Evolutionary conservation across 1,284 basidiomycete species (phyloP).

Genomic region (Naganishia cerealis): DNA sequence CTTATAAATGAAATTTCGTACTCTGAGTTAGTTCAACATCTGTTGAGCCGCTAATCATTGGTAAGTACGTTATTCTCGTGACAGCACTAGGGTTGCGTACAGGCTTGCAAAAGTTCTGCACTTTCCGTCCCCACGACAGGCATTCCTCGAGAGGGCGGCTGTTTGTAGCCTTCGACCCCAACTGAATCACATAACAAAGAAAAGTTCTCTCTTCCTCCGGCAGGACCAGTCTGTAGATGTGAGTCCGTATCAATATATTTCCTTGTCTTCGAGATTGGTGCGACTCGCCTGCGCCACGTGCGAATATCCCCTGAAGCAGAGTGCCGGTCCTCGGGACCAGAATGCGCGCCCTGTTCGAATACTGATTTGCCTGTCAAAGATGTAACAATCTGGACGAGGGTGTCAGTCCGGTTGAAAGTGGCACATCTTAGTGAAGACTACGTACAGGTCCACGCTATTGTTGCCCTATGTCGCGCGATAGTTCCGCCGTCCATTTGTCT

Average conservation of each 20-base stretch:
- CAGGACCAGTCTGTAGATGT: constrained; percentile 48
- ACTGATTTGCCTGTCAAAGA: constrained; percentile 49
- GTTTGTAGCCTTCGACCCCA: constrained; percentile 23
- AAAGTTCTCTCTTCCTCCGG: constrained; percentile 49
- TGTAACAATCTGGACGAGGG: constrained; percentile 47
- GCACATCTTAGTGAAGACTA: neutral
- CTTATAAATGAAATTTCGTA: constrained; percentile 9
- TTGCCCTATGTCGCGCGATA: constrained; percentile 47
- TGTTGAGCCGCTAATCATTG: neutral
- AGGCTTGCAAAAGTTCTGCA: constrained; percentile 50
- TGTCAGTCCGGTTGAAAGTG: constrained; percentile 18
- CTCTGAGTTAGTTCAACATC: constrained; percentile 52
- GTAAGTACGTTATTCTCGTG: neutral
- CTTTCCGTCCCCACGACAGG: constrained; percentile 46
- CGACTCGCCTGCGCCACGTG: constrained; percentile 36
- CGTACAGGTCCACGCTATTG: constrained; percentile 53
- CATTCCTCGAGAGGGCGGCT: constrained; percentile 1
- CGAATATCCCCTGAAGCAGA: constrained; percentile 53
- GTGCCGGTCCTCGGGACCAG: constrained; percentile 52
- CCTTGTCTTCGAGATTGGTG: neutral
- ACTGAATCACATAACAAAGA: constrained; percentile 46
- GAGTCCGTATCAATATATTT: neutral
- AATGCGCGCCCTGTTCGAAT: constrained; percentile 52
- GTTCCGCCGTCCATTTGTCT: constrained; percentile 38
- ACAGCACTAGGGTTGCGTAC: neutral